Evolutionary conservation across 2,329 filamentous ascomycete genomes (phyloP).

Genomic region (Aspergillus cejpii): DNA sequence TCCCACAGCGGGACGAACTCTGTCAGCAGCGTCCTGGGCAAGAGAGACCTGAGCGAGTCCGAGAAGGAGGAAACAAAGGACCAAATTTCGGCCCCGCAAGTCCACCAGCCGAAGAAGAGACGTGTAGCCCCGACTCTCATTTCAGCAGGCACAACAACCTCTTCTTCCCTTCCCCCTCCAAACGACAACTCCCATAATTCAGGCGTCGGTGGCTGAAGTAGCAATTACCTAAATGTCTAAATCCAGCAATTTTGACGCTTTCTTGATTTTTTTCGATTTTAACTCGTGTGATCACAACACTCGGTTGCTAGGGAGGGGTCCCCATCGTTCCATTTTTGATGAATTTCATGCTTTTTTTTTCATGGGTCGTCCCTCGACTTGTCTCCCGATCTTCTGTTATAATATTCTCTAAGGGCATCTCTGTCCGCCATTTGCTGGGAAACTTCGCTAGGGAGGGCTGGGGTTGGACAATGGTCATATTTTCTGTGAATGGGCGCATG

Average conservation of each 20-base stretch:
- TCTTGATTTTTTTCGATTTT: too few relatives aligned
- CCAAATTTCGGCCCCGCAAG: conserved; percentile 40
- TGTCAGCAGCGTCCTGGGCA: conserved; percentile 50
- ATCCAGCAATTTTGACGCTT: too few relatives aligned
- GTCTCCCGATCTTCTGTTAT: neutral
- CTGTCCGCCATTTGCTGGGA: neutral
- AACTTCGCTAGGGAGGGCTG: neutral
- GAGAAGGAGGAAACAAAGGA: conserved; percentile 41
- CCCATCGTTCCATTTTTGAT: too few relatives aligned
- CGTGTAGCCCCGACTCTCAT: conserved; percentile 63
- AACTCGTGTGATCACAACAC: too few relatives aligned
- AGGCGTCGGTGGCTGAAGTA: conserved; percentile 13
- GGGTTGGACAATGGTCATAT: neutral
- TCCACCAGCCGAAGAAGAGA: conserved; percentile 57
- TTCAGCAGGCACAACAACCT: conserved; percentile 21
- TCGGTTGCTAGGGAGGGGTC: too few relatives aligned
- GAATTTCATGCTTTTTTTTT: neutral
- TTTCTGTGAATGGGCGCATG: neutral
- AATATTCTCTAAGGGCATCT: neutral
- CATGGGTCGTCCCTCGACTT: neutral
- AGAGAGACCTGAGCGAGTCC: conserved; percentile 45
- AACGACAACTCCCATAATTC: conserved; percentile 11
- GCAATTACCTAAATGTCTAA: too few relatives aligned
- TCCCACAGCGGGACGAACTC: conserved; percentile 51
- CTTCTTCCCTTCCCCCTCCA: conserved; percentile 5